Conservation (phyloP, 768 basidiomycete genomes). For the Russula vinacea region DNA sequence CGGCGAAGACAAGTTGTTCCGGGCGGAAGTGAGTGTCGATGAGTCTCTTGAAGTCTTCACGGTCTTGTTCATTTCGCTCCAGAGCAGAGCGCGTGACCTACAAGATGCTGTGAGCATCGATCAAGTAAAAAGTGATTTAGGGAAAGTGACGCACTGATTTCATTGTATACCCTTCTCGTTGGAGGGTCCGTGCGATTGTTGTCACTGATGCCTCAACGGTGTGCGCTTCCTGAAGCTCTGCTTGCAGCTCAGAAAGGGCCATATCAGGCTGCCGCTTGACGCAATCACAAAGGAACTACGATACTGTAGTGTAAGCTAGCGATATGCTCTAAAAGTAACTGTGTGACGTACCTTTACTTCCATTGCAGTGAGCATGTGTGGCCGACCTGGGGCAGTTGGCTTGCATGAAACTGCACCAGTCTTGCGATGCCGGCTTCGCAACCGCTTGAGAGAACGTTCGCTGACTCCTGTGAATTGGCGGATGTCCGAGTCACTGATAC, state of each 20-base stretch:
- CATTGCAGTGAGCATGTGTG: background rate
- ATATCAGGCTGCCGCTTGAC: background rate
- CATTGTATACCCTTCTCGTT: background rate
- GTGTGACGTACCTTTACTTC: background rate
- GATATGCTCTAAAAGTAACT: too few species aligned
- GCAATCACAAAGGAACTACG: background rate
- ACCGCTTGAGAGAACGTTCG: background rate
- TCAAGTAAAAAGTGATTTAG: background rate
- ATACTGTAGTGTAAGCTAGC: too few species aligned
- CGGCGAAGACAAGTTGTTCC: background rate
- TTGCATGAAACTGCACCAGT: background rate
- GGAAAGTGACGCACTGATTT: background rate
- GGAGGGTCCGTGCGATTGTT: background rate
- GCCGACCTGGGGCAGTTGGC: background rate
- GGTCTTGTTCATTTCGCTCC: background rate
- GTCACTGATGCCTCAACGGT: background rate
- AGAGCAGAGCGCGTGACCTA: background rate
- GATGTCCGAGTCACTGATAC: background rate
- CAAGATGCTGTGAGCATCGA: background rate
- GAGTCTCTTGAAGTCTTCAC: background rate
- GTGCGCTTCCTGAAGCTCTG: background rate
- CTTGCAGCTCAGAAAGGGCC: too few species aligned
- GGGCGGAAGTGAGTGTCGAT: background rate
- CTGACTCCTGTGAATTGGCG: background rate
- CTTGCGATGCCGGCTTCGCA: background rate